Base-by-base conservation (phyloP, 2,329 filamentous ascomycete genomes). In the Pestalotiopsis fici region DNA sequence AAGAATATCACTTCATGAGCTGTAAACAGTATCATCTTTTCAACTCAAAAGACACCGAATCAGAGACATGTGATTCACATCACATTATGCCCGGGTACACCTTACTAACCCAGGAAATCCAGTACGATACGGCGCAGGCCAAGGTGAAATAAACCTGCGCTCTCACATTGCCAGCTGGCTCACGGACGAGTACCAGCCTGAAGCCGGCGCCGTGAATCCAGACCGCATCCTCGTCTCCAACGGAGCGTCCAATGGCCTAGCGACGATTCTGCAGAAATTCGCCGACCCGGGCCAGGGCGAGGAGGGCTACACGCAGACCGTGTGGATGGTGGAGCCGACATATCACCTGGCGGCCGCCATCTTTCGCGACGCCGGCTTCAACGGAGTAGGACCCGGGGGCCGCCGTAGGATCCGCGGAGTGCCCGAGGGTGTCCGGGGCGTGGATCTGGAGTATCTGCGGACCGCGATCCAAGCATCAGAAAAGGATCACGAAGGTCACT, bases 251-350 rank as follows among this genome's bases (percentile, higher is more conserved):
- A 54, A 43, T 6, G 55, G 37, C 5, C 64, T 66, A 27, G 37
- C 39, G 4, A 66, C 37, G 1, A 66, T 66, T 5, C 37, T 66
- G 12, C 31, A 47, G 37, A 61, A 61, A 15, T 66, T 66, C 25
- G 31, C 64, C n/a, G 56, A 66, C 18, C 64, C 64, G 37, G 55
- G 15, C 15, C 13, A 18, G 4, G 18, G 43, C 43, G 15, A 21
- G 13, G 13, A 2, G 13, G 2, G 5, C 3, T 50, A 50, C 28
- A 66, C 64, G 15, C n/a, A 21, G 39, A 47, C 13, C 21, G 18
- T 61, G n/a, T 66, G 64, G 64, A 61, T 66, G 56, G 64, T 66
- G 21, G 64, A 66, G 64, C 64, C 64, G 37, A 61, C 54, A 2
- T 66, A 66, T 25, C 47, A 55, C 35, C 64, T 66, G 18, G 64